Evolutionary conservation across 2,329 filamentous ascomycete species (phyloP), one percentile per base, ranked within the genome.

Genomic region (Pseudodiploospora longispora): DNA sequence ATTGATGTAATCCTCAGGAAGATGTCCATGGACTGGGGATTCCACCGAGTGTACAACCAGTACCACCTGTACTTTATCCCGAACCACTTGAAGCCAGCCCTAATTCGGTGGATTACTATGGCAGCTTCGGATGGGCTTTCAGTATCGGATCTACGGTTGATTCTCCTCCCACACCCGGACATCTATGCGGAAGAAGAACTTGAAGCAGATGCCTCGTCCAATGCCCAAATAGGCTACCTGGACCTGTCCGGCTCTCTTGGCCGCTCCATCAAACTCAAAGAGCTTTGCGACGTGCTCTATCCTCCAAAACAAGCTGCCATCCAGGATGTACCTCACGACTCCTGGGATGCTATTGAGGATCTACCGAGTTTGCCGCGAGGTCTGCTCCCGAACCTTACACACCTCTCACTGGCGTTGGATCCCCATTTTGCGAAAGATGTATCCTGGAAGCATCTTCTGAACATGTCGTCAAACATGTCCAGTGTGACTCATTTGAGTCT

Each of bases 401-500:
- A 81, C 50, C 65, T 83, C 6, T 82, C 78, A 2, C 70, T 83
- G 3, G 76, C 78, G 4, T 52, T 77, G 39, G 54, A 64, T 40
- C 69, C 71, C 1, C 50, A 42, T 1, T 38, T 55, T 34, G 40
- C 52, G 3, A 50, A 55, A 12, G 57, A 59, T 5, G 67, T 69
- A 10, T 80, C 77, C 1, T 83, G 79, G 80, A 74, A 70, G 39
- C 75, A 79, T 32, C 68, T 83, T 4, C 63, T 83, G 27, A 52
- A 67, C 2, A 58, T 83, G n/a, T 70, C 76, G 0, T 57, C 65
- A 8, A 76, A 74, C 50, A 57, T 80, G 6, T 68, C 68, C 1
- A 70, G 67, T 10, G 60, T 83, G 34, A 83, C 79, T 2, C 78
- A 83, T 52, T 64, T 83, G 35, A 79, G 72, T 50, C 66, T 83